Percentiles rank a stretch among this genome's conserved stretches.
These are phyloP conservation scores for Fraxinus pennsylvanica DNA, from an alignment of 257 asterid species.

Conservation along the genomic window DNA sequence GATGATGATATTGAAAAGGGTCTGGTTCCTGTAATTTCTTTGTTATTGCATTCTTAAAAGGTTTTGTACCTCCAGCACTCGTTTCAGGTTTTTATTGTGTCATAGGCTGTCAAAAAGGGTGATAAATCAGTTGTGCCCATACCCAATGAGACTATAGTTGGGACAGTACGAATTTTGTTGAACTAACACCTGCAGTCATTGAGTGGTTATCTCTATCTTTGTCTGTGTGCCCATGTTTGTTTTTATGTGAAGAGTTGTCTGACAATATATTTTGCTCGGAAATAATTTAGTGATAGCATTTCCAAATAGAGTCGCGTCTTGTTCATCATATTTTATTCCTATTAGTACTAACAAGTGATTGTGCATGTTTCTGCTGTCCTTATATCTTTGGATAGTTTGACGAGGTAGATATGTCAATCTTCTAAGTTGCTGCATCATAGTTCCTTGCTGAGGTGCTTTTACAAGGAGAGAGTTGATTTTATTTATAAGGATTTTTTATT, in stretches of 20 bases:
- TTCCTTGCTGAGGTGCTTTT: neutral
- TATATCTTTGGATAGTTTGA: neutral
- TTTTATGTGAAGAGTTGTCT: neutral
- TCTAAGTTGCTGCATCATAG: neutral
- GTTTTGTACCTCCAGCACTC: neutral
- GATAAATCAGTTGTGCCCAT: conserved; percentile 2
- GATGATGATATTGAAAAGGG: conserved; percentile 97
- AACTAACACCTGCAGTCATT: neutral
- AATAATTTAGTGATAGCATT: neutral
- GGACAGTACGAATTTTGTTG: neutral
- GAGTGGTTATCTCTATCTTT: neutral
- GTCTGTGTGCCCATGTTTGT: neutral
- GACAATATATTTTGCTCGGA: neutral
- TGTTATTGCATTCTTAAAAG: neutral
- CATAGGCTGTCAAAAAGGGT: neutral
- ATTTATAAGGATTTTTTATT: conserved; percentile 16
- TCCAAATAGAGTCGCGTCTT: neutral
- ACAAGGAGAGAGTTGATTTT: conserved; percentile 8
- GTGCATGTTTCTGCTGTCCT: conserved; percentile 4
- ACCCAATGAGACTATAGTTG: neutral
- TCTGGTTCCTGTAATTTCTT: conserved; percentile 22
- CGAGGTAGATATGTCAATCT: neutral
- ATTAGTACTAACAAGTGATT: conserved; percentile 1
- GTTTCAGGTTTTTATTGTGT: conserved; percentile 5
- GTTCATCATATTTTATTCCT: neutral